Evolutionary conservation across 176 grass and related monocot species (phyloP).

Genomic region (Aechmea fasciata): DNA sequence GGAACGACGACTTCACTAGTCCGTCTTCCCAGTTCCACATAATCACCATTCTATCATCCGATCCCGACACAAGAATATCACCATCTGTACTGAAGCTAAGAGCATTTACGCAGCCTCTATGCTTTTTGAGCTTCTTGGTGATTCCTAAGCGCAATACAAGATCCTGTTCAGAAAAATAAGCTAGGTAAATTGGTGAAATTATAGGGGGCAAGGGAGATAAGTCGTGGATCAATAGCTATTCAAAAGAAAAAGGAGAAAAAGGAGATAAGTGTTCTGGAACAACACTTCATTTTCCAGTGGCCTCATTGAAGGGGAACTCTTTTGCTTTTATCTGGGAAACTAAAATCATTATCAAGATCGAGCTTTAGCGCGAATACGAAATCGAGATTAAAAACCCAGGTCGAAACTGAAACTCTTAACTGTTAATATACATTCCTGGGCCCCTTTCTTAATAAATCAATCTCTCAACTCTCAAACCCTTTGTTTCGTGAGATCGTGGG

Average conservation of each 20-base stretch:
- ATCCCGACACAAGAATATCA: conserved; percentile 50
- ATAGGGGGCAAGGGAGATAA: background rate
- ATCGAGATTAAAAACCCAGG: too few relatives aligned
- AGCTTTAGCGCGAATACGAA: too few relatives aligned
- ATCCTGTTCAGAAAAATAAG: conserved; percentile 22
- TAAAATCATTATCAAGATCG: too few relatives aligned
- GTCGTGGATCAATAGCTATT: background rate
- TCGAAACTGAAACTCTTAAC: too few relatives aligned
- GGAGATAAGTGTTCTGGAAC: too few relatives aligned
- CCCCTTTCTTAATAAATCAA: too few relatives aligned
- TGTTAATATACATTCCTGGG: too few relatives aligned
- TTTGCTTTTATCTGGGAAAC: too few relatives aligned
- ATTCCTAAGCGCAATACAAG: conserved; percentile 40
- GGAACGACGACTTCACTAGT: conserved; percentile 7
- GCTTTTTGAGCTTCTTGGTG: conserved; percentile 39
- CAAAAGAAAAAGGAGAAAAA: background rate
- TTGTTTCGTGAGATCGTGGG: too few relatives aligned
- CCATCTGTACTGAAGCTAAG: conserved; percentile 56
- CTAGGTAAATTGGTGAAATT: background rate
- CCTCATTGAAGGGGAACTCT: background rate
- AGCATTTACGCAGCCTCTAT: conserved; percentile 50
- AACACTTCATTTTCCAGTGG: background rate
- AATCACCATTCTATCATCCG: conserved; percentile 39
- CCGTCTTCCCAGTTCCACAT: conserved; percentile 59
- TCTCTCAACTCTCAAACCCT: too few relatives aligned